Evolutionary conservation across 768 basidiomycete genomes (phyloP).

Genomic region (Hydnomerulius pinastri): DNA sequence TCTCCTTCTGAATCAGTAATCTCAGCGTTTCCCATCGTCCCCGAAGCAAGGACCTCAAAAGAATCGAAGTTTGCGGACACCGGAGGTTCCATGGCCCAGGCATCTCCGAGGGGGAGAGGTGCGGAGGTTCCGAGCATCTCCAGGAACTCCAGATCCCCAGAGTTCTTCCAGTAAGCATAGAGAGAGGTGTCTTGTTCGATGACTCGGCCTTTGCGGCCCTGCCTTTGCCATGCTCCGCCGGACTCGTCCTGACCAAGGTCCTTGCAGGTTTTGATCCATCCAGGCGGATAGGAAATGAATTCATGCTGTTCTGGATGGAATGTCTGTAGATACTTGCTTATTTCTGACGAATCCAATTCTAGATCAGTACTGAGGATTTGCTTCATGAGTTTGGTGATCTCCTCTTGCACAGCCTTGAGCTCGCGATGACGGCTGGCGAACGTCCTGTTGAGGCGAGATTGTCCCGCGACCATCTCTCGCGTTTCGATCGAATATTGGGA

Average conservation of each 20-base stretch:
- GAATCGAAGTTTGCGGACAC: conserved; percentile 16
- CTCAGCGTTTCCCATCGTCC: background rate
- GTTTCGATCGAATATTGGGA: conserved; percentile 60
- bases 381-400: conserved; percentile 50
- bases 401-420: conserved; percentile 47
- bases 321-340: conserved; percentile 43
- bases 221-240: conserved; percentile 36
- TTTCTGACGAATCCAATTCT: conserved; percentile 36
- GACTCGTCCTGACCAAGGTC: conserved; percentile 15
- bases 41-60: conserved; percentile 13
- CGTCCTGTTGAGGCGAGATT: conserved; percentile 41
- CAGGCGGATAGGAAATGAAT: conserved; percentile 43
- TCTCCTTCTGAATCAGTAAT: conserved; percentile 3
- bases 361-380: conserved; percentile 36
- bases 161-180: conserved; percentile 55
- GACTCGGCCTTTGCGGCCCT: conserved; percentile 28
- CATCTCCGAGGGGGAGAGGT: background rate
- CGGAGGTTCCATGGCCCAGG: background rate
- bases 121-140: conserved; percentile 6
- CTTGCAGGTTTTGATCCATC: conserved; percentile 43
- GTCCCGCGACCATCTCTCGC: conserved; percentile 47
- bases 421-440: conserved; percentile 35
- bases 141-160: conserved; percentile 51
- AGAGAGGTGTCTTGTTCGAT: conserved; percentile 27
- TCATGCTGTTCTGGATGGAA: conserved; percentile 52